Percentiles rank a stretch among this genome's conserved stretches.
Conservation (phyloP, 176 grass and related monocot genomes). For the Aegilops tauschii region DNA sequence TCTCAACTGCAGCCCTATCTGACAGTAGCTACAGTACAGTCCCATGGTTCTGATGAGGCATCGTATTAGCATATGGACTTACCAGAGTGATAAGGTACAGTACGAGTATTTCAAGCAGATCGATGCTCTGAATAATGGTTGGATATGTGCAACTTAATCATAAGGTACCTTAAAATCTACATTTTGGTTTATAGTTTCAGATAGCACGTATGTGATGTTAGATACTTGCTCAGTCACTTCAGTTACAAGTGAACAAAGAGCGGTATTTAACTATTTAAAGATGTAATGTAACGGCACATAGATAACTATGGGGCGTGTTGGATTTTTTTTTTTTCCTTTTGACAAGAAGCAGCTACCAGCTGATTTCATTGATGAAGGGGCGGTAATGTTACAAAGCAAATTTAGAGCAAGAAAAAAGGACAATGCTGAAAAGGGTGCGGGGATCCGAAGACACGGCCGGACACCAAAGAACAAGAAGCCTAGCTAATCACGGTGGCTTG, state of each 20-base stretch:
- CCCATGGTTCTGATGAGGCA: slow-evolving; percentile 47
- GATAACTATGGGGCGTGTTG: background rate
- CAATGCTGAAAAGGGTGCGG: no score
- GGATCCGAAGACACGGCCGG: no score
- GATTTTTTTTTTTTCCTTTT: no score
- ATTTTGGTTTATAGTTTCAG: slow-evolving; percentile 15
- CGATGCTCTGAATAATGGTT: slow-evolving; percentile 22
- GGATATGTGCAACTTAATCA: background rate
- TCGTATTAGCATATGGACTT: slow-evolving; percentile 4
- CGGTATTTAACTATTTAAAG: background rate
- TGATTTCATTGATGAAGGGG: no score
- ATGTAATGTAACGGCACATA: background rate
- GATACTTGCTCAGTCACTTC: background rate
- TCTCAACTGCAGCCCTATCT: slow-evolving; percentile 40
- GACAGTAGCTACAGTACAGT: slow-evolving; percentile 46
- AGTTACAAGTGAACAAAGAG: slow-evolving; percentile 13
- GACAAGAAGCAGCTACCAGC: no score
- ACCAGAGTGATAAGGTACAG: background rate
- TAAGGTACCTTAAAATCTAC: background rate
- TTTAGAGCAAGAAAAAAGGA: no score
- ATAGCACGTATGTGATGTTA: background rate
- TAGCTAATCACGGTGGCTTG: no score
- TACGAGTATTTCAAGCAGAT: slow-evolving; percentile 12
- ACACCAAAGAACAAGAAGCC: no score
- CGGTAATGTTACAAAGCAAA: no score